These are phyloP conservation scores for Lantana camara DNA, from an alignment of 257 asterid species.

Conservation along the genomic window DNA sequence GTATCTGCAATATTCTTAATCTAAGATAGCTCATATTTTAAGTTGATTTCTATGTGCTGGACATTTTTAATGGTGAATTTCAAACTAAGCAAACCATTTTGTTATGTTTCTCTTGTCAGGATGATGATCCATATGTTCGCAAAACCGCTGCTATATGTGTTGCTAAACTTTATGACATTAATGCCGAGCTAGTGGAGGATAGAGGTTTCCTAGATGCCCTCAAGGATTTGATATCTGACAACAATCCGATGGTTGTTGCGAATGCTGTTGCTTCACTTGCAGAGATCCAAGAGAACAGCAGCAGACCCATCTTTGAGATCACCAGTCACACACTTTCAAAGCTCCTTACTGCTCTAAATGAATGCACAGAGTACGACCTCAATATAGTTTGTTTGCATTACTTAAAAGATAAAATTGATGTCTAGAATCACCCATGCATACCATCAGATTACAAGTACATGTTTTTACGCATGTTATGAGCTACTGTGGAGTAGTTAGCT, in stretches of 20 bases:
- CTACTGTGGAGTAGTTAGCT: slow-evolving; percentile 12
- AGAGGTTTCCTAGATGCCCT: slow-evolving; percentile 98
- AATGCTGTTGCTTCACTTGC: slow-evolving; percentile 99
- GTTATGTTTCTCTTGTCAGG: slow-evolving; percentile 54
- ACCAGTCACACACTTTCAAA: slow-evolving; percentile 94
- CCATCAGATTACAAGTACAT: slow-evolving; percentile 15
- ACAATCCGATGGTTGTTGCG: slow-evolving; percentile 99
- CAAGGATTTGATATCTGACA: slow-evolving; percentile 97
- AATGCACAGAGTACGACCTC: slow-evolving; percentile 91
- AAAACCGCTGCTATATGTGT: slow-evolving; percentile 99
- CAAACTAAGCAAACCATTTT: slow-evolving; percentile 31
- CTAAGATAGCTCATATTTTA: slow-evolving; percentile 18
- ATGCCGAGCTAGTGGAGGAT: slow-evolving; percentile 99
- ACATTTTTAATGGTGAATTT: slow-evolving; percentile 8
- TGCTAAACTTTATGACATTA: slow-evolving; percentile 97
- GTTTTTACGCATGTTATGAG: slow-evolving; percentile 14
- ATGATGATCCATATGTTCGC: slow-evolving; percentile 99
- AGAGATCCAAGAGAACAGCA: slow-evolving; percentile 93
- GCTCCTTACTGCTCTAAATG: slow-evolving; percentile 98
- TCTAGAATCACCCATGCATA: slow-evolving; percentile 5
- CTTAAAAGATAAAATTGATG: not conserved
- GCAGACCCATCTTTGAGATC: slow-evolving; percentile 88
- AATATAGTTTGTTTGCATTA: slow-evolving; percentile 19
- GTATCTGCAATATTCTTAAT: slow-evolving; percentile 21
- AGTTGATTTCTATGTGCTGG: slow-evolving; percentile 19